phyloP scores from a whole-genome alignment of 2,329 filamentous ascomycete genomes.

The Pseudocercospora macadamiae region DNA sequence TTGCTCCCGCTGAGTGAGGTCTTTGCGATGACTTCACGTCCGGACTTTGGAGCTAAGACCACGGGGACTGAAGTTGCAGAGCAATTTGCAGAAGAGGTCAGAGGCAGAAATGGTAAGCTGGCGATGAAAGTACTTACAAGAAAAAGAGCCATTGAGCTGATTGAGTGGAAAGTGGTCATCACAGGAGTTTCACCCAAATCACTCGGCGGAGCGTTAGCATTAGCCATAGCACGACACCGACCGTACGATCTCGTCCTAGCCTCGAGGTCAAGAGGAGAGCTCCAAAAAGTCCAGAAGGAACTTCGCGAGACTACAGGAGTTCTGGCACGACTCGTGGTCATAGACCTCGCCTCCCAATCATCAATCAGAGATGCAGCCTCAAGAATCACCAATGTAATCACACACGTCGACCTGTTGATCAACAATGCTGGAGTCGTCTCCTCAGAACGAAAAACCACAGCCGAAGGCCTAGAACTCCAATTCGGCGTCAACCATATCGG shows the following conservation, averaged over 20 bases:
- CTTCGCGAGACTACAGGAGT: not conserved
- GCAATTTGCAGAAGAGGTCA: constrained; percentile 1
- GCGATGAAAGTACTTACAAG: too few relatives aligned
- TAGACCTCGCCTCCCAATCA: constrained; percentile 4
- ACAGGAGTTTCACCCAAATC: constrained; percentile 11
- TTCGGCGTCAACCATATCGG: constrained; percentile 59
- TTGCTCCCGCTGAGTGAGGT: not conserved
- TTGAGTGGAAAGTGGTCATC: constrained; percentile 8
- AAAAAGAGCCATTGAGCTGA: not conserved
- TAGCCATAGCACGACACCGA: constrained; percentile 2
- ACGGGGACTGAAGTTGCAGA: constrained; percentile 10
- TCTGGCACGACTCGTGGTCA: not conserved
- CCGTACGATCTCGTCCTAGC: constrained; percentile 14
- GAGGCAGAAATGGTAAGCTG: constrained; percentile 3
- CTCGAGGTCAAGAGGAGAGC: not conserved
- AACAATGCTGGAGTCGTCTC: constrained; percentile 14
- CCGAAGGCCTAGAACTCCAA: constrained; percentile 51
- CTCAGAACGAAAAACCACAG: not conserved
- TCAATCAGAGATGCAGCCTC: constrained; percentile 1
- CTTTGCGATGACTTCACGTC: constrained; percentile 8
- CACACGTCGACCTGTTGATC: constrained; percentile 8
- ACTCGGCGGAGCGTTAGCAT: constrained; percentile 10
- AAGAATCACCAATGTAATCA: not conserved
- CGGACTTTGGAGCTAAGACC: constrained; percentile 5
- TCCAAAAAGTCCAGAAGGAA: constrained; percentile 1